Conservation (phyloP, 257 asterid species). For the Solanum raphanifolium region DNA sequence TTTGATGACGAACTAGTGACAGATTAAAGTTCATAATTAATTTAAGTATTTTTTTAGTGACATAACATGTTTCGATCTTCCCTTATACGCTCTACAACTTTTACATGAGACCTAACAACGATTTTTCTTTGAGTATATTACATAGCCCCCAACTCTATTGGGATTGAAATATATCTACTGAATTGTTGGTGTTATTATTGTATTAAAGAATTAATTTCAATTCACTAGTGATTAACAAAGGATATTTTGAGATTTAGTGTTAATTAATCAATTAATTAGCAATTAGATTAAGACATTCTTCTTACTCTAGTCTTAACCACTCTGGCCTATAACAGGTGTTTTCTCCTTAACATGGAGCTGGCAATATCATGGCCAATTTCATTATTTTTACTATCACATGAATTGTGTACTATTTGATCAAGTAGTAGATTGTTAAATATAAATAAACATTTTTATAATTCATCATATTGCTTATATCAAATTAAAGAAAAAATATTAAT, state of each 20-base stretch:
- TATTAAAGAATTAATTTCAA: neutral
- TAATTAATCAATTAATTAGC: neutral
- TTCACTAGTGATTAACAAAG: neutral
- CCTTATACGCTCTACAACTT: neutral
- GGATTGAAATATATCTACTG: neutral
- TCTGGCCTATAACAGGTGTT: neutral
- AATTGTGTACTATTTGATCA: neutral
- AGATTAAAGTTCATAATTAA: neutral
- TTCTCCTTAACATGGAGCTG: neutral
- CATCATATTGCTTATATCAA: neutral
- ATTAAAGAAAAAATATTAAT: neutral
- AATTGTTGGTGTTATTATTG: neutral
- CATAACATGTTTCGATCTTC: neutral
- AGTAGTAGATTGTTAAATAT: neutral
- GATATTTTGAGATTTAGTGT: neutral
- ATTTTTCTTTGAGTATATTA: neutral
- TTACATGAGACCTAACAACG: neutral
- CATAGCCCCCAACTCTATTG: neutral
- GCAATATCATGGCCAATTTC: slow-evolving; percentile 1
- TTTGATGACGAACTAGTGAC: fast-evolving
- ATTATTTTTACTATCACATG: neutral
- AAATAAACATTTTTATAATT: too few species aligned
- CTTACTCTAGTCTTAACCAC: slow-evolving; percentile 1
- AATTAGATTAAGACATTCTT: slow-evolving; percentile 10
- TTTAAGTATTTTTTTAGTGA: neutral